Conservation (phyloP, 768 basidiomycete species). For the Kondoa subrosea region DNA sequence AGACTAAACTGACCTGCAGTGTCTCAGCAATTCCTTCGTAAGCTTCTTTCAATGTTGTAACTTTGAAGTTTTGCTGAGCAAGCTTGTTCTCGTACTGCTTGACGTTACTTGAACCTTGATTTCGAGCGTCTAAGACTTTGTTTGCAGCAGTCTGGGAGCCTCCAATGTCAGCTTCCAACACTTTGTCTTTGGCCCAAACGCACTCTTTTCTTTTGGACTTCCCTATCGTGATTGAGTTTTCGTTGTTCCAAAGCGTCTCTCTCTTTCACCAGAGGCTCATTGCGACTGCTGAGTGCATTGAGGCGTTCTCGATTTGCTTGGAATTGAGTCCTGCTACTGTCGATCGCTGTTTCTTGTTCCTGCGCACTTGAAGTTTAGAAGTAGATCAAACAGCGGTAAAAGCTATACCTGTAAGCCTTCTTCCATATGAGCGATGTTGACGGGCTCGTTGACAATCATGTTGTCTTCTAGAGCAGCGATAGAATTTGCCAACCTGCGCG, state of each 20-base stretch:
- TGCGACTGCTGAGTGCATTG: conserved; percentile 27
- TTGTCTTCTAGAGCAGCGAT: neutral
- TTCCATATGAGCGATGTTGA: neutral
- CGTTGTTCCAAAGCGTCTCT: conserved; percentile 38
- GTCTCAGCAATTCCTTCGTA: conserved; percentile 45
- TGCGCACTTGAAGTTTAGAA: neutral
- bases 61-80: conserved; percentile 24
- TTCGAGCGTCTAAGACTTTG: conserved; percentile 34
- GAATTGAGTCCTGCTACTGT: neutral
- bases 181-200: neutral
- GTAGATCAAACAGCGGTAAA: neutral
- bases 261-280: conserved; percentile 37
- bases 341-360: neutral
- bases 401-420: neutral
- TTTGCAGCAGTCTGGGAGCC: conserved; percentile 29
- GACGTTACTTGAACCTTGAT: conserved; percentile 32
- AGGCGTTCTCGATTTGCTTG: neutral
- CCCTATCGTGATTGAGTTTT: conserved; percentile 14
- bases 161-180: neutral
- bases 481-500: neutral
- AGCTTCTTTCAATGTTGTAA: conserved; percentile 38
- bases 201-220: neutral
- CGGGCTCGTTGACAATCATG: neutral
- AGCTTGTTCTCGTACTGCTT: conserved; percentile 10
- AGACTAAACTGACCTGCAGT: conserved; percentile 43